Evolutionary conservation across 352 stramenopile species (phyloP), one percentile per base, ranked within the genome.

Genomic region (Globisporangium orthogonon): DNA sequence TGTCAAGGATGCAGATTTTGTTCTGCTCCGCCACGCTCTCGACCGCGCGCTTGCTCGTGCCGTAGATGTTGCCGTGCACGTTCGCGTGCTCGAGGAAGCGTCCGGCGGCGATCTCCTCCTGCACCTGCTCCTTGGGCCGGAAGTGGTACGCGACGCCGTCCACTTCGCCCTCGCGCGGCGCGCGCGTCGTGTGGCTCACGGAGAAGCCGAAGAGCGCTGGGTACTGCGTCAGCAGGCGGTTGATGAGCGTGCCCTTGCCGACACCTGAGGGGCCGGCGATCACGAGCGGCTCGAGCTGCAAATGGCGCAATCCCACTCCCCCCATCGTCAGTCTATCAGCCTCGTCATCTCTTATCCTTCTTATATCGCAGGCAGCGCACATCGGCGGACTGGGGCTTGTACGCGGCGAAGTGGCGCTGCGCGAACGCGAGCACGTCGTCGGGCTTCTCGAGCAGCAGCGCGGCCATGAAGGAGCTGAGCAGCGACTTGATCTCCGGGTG

Each of bases 1-100:
- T 99, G 75, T 99, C 97, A 39, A 99, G 63, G 54, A 99, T 96
- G 73, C 97, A 99, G 60, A 99, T 96, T 76, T 98, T 98, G 48
- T 89, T 85, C 64, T 94, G 69, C 35, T 89, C 75, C 65, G 95
- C 83, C 41, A 99, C 96, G 58, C 85, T 79, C 71, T 95, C 68
- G 29, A 99, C 94, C 18, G 92, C 80, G 45, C 73, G 74, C 60
- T 97, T 94, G 70, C 89, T 97, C 52, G 96, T 99, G 66, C 96
- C 96, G 69, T 99, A 99, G 59, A 98, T 91, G 69, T 98, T 98
- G 58, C 91, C 94, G 71, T 99, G 96, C 35, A 99, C 97, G 57
- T 98, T 65, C 3, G 96, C 97, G 68, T 98, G 92, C 69, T 99
- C 97, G 44, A 99, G 68, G 74, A 99, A 99, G 62, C 97, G 87